Evolutionary conservation across 495 filamentous ascomycete species (phyloP).

Genomic region (Polyplosphaeria fusca): DNA sequence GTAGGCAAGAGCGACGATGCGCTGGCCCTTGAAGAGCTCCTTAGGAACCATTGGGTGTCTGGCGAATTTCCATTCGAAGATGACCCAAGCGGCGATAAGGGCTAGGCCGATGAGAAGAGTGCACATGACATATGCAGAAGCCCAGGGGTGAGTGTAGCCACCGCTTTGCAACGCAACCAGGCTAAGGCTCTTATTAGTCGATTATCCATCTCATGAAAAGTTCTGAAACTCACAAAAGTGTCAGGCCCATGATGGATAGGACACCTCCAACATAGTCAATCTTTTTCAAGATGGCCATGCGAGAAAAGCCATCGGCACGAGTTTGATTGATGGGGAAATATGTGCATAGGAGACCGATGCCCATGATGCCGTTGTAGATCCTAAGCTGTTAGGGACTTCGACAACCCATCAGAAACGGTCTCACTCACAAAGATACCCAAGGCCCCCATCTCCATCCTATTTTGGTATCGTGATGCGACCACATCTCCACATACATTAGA

Average conservation of each 20-base stretch:
- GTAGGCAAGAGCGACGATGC: slow-evolving; percentile 33
- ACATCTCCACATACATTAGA: slow-evolving; percentile 34
- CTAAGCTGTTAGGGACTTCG: slow-evolving; percentile 10
- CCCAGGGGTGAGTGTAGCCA: slow-evolving; percentile 70
- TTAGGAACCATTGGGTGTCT: slow-evolving; percentile 73
- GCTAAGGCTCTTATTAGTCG: no score
- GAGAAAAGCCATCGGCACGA: slow-evolving; percentile 32
- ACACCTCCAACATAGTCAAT: slow-evolving; percentile 35
- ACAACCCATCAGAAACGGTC: background rate
- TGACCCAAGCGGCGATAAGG: slow-evolving; percentile 56
- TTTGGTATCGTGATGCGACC: slow-evolving; percentile 1
- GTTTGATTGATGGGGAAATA: slow-evolving; percentile 36
- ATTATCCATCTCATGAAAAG: background rate
- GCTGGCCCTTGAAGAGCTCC: slow-evolving; percentile 47
- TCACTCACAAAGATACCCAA: slow-evolving; percentile 34
- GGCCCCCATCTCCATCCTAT: slow-evolving; percentile 34
- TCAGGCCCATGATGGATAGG: slow-evolving; percentile 35
- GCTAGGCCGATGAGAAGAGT: slow-evolving; percentile 71
- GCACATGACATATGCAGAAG: slow-evolving; percentile 68
- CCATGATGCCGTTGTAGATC: slow-evolving; percentile 34
- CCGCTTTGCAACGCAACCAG: slow-evolving; percentile 36
- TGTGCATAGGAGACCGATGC: slow-evolving; percentile 27
- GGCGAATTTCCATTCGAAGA: slow-evolving; percentile 70
- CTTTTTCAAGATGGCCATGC: slow-evolving; percentile 24
- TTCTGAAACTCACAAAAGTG: slow-evolving; percentile 23